Evolutionary conservation across 768 basidiomycete species (phyloP).

Genomic region (Tulasnella calospora): DNA sequence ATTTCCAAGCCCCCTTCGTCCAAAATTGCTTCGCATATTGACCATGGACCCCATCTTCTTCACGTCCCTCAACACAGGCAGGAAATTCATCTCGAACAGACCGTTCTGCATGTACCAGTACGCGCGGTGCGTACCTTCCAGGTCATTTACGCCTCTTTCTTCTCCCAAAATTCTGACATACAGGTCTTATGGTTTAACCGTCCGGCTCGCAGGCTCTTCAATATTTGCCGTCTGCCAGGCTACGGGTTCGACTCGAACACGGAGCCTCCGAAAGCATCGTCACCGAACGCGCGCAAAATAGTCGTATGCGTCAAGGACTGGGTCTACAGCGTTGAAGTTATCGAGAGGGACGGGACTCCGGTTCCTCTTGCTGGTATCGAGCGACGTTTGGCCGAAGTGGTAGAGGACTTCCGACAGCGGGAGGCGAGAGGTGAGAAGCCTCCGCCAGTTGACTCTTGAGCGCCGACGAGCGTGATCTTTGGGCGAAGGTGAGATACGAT

Average conservation of each 20-base stretch:
- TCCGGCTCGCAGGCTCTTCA: conserved; percentile 49
- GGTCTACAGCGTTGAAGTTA: conserved; percentile 71
- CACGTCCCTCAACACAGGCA: conserved; percentile 45
- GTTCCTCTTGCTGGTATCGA: conserved; percentile 45
- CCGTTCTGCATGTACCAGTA: conserved; percentile 44
- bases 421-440: conserved; percentile 51
- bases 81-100: conserved; percentile 65
- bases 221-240: conserved; percentile 69
- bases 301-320: conserved; percentile 70
- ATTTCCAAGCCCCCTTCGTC: not conserved
- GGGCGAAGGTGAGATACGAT: conserved; percentile 60
- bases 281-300: conserved; percentile 53
- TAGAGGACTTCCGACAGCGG: conserved; percentile 54
- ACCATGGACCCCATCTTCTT: not conserved
- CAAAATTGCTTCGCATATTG: not conserved
- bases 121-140: conserved; percentile 39
- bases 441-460: conserved; percentile 65
- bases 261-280: conserved; percentile 42
- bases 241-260: conserved; percentile 60
- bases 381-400: conserved; percentile 43
- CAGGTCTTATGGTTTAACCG: conserved; percentile 32
- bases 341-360: conserved; percentile 41
- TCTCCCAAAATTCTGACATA: conserved; percentile 26
- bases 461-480: conserved; percentile 73
- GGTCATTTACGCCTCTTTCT: not conserved